phyloP scores from a whole-genome alignment of 345 rosid genomes.

The Dovyalis caffra region DNA sequence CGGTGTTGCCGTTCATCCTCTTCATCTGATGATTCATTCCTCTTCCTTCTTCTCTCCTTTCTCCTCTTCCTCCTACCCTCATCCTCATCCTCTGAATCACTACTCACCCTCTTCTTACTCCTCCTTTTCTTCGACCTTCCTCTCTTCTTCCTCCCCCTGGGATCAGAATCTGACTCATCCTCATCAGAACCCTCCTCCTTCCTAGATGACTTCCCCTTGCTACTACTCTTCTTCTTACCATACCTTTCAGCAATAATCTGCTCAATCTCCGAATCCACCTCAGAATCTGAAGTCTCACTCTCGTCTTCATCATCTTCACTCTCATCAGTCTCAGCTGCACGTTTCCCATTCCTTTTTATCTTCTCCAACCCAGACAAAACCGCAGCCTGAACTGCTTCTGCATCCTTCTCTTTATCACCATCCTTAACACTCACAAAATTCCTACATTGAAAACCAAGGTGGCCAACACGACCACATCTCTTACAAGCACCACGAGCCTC shows the following conservation, averaged over 20 bases:
- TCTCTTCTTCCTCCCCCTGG: conserved; percentile 60
- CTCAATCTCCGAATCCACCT: conserved; percentile 86
- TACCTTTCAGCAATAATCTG: conserved; percentile 72
- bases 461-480: conserved; percentile 95
- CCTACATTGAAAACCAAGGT: conserved; percentile 82
- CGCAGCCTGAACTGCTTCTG: conserved; percentile 55
- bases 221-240: conserved; percentile 57
- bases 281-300: conserved; percentile 78
- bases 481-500: conserved; percentile 93
- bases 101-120: conserved; percentile 49
- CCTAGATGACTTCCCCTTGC: conserved; percentile 31
- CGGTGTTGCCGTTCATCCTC: conserved; percentile 25
- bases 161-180: conserved; percentile 41
- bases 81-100: conserved; percentile 65
- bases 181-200: conserved; percentile 44
- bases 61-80: conserved; percentile 48
- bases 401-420: conserved; percentile 61
- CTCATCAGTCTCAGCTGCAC: conserved; percentile 39
- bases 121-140: conserved; percentile 77
- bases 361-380: conserved; percentile 72
- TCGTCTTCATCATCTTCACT: conserved; percentile 69
- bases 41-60: conserved; percentile 65
- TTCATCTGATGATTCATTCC: conserved; percentile 42
- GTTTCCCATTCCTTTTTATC: conserved; percentile 61
- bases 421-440: conserved; percentile 81